Percentiles rank a stretch among this genome's conserved stretches.
These are phyloP conservation scores for Cutaneotrichosporon daszewskae DNA, from an alignment of 1,284 basidiomycete species.

Conservation along the genomic window DNA sequence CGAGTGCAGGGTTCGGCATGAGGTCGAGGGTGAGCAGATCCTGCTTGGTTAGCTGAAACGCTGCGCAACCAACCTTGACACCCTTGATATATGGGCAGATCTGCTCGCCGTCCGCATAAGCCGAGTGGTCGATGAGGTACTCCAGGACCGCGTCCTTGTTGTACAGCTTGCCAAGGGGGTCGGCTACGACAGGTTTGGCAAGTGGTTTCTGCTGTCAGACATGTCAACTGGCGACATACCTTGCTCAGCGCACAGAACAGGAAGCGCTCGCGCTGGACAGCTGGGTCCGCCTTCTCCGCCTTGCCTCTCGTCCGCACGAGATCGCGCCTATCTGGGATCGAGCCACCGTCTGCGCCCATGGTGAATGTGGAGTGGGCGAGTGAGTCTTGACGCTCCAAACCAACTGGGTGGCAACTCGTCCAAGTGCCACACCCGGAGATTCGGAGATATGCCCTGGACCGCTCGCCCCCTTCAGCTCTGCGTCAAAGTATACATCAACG, in stretches of 20 bases:
- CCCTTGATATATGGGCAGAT: constrained; percentile 82
- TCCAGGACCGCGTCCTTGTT: constrained; percentile 89
- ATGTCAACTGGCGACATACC: constrained; percentile 50
- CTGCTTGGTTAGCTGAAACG: constrained; percentile 48
- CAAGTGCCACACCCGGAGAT: neutral
- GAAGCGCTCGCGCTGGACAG: constrained; percentile 78
- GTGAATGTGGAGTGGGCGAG: neutral
- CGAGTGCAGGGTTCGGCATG: constrained; percentile 59
- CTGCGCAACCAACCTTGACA: constrained; percentile 61
- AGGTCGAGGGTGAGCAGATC: constrained; percentile 78
- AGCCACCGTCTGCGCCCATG: constrained; percentile 48
- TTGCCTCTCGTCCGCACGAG: constrained; percentile 46
- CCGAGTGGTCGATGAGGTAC: constrained; percentile 71
- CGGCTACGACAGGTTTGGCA: constrained; percentile 77
- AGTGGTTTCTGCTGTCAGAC: constrained; percentile 59
- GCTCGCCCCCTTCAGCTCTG: neutral
- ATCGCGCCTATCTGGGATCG: constrained; percentile 47
- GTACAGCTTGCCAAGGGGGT: constrained; percentile 82
- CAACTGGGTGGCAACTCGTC: constrained; percentile 9
- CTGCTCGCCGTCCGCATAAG: constrained; percentile 69
- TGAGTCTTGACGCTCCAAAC: neutral
- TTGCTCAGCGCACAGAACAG: constrained; percentile 88
- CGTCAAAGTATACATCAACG: neutral
- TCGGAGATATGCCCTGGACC: neutral
- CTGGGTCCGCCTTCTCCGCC: constrained; percentile 67